Percentiles rank a stretch among this genome's conserved stretches.
phyloP scores from a whole-genome alignment of 192 early-diverging fungal species.

The Coemansia sp. region DNA sequence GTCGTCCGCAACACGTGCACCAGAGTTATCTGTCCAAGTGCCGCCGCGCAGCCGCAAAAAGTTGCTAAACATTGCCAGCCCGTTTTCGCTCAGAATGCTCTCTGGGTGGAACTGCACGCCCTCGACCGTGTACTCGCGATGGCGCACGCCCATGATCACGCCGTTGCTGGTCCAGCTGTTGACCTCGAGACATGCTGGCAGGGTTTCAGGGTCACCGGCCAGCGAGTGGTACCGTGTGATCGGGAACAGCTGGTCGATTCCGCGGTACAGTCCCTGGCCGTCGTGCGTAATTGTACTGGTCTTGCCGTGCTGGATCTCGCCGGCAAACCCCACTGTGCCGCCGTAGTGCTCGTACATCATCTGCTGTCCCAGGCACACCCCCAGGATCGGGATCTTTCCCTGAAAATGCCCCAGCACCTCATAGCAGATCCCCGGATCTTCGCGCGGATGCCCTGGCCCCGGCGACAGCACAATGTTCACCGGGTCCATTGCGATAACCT shows the following conservation, averaged over 20 bases:
- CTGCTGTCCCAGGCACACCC: constrained; percentile 97
- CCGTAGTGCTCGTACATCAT: constrained; percentile 97
- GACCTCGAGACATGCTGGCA: constrained; percentile 81
- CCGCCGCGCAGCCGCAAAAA: constrained; percentile 88
- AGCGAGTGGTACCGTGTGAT: constrained; percentile 98
- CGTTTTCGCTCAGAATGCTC: constrained; percentile 92
- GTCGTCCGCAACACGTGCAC: constrained; percentile 15
- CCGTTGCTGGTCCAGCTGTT: constrained; percentile 82
- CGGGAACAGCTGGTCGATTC: constrained; percentile 80
- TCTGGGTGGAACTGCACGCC: constrained; percentile 99
- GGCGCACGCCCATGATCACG: constrained; percentile 94
- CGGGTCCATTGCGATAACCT: constrained; percentile 79
- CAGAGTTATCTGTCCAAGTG: constrained; percentile 74
- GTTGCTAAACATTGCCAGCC: constrained; percentile 83
- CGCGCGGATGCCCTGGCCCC: constrained; percentile 90
- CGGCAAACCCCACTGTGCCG: constrained; percentile 86
- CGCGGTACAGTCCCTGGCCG: constrained; percentile 80
- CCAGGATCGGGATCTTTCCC: constrained; percentile 94
- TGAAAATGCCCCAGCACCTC: constrained; percentile 82
- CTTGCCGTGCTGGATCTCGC: constrained; percentile 98
- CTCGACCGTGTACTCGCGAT: constrained; percentile 84
- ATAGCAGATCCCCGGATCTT: constrained; percentile 88
- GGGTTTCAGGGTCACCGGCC: constrained; percentile 76
- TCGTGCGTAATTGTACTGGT: constrained; percentile 90
- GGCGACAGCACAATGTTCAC: constrained; percentile 96